phyloP scores from a whole-genome alignment of 306 rosid species.

The Cicer arietinum region DNA sequence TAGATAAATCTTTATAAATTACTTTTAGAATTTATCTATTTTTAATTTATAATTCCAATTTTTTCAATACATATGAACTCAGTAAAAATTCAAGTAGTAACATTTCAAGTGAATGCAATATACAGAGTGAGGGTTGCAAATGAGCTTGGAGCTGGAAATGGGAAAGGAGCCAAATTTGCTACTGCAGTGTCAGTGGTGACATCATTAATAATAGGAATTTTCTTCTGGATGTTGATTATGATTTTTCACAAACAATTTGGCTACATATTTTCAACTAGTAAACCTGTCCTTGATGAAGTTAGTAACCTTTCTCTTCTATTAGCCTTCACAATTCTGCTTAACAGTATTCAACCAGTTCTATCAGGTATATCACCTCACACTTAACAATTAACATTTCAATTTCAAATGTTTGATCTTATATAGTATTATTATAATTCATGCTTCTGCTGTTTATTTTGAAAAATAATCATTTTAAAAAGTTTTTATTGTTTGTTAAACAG shows the following conservation, averaged over 20 bases:
- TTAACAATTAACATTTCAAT: neutral
- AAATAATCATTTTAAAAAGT: too few relatives aligned
- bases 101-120: neutral
- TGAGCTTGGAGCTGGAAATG: conserved; percentile 90
- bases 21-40: too few relatives aligned
- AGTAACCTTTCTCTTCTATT: conserved; percentile 62
- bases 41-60: too few relatives aligned
- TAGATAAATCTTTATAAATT: too few relatives aligned
- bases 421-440: neutral
- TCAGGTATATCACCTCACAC: conserved; percentile 51
- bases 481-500: too few relatives aligned
- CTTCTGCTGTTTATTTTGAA: too few relatives aligned
- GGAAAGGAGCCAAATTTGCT: conserved; percentile 80
- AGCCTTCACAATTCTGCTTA: conserved; percentile 75
- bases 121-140: conserved; percentile 86
- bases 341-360: conserved; percentile 81
- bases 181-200: conserved; percentile 66
- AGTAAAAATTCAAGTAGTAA: neutral
- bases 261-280: conserved; percentile 62
- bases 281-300: conserved; percentile 63
- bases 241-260: conserved; percentile 58
- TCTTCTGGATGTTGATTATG: conserved; percentile 64
- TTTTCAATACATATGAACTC: too few relatives aligned
- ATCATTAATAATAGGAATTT: conserved; percentile 63
- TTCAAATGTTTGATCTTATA: neutral